These are phyloP conservation scores for Boletus rubropictus DNA, from an alignment of 768 basidiomycete species.

Conservation along the genomic window DNA sequence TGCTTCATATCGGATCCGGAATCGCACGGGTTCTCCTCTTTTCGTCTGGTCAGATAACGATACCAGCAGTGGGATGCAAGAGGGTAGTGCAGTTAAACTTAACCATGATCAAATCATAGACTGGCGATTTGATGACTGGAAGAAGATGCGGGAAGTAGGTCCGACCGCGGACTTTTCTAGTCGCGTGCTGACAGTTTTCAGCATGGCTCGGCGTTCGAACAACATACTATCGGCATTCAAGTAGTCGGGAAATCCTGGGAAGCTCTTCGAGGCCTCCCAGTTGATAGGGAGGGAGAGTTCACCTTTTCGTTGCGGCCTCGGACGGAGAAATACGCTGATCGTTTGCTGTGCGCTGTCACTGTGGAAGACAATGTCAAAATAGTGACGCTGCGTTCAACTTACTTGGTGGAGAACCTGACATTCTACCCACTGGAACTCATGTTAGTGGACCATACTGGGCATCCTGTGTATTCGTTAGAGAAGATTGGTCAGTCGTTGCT, in stretches of 20 bases:
- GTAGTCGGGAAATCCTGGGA: slow-evolving; percentile 88
- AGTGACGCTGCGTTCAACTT: slow-evolving; percentile 89
- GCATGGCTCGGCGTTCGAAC: slow-evolving; percentile 49
- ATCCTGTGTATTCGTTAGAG: slow-evolving; percentile 72
- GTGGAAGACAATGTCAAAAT: slow-evolving; percentile 91
- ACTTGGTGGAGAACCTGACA: slow-evolving; percentile 85
- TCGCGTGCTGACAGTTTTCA: slow-evolving; percentile 16
- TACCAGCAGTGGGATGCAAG: slow-evolving; percentile 41
- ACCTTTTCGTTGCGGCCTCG: slow-evolving; percentile 81
- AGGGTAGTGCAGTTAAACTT: slow-evolving; percentile 52
- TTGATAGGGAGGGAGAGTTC: slow-evolving; percentile 91
- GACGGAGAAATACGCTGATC: slow-evolving; percentile 65
- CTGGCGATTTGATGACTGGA: slow-evolving; percentile 98
- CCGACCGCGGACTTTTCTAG: background rate
- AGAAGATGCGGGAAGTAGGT: slow-evolving; percentile 82
- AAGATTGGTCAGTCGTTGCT: slow-evolving; percentile 58
- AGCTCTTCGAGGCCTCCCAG: slow-evolving; percentile 77
- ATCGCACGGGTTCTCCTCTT: slow-evolving; percentile 83
- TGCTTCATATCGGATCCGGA: slow-evolving; percentile 89
- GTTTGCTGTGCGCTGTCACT: slow-evolving; percentile 83
- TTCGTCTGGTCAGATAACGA: slow-evolving; percentile 83
- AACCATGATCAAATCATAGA: slow-evolving; percentile 73
- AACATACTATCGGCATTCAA: slow-evolving; percentile 83
- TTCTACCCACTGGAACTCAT: slow-evolving; percentile 90
- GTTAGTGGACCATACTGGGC: slow-evolving; percentile 79